These are phyloP conservation scores for Syzygium malaccense DNA, from an alignment of 441 rosid species.

Conservation along the genomic window DNA sequence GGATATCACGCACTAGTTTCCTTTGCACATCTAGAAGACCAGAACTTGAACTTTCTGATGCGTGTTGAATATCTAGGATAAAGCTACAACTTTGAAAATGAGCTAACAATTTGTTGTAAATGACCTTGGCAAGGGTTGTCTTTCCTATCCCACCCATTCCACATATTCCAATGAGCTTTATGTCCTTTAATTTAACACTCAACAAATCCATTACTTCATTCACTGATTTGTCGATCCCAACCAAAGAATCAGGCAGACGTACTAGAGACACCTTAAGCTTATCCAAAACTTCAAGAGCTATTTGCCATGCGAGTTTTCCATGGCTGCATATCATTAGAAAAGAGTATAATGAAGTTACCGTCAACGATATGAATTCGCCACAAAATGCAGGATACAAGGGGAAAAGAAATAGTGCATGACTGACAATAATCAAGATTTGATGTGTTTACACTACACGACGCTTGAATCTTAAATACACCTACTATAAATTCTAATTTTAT, in stretches of 20 bases:
- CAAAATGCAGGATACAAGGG: not conserved
- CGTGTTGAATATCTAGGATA: not conserved
- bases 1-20: not conserved
- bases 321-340: not conserved
- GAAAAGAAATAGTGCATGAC: not conserved
- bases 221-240: too few species aligned
- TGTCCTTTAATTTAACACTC: too few species aligned
- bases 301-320: not conserved
- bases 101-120: not conserved
- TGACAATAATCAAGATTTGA: too few species aligned
- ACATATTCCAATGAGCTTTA: too few species aligned
- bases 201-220: too few species aligned
- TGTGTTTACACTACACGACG: too few species aligned
- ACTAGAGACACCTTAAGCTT: too few species aligned
- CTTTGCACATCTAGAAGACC: not conserved
- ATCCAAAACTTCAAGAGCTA: not conserved
- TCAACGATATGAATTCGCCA: not conserved
- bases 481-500: too few species aligned
- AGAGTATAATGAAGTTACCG: not conserved
- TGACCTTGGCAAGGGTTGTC: not conserved
- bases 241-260: too few species aligned
- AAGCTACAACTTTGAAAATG: not conserved
- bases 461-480: too few species aligned
- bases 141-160: too few species aligned
- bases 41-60: not conserved